These are phyloP conservation scores for Jasminum sambac DNA, from an alignment of 257 asterid species.

Conservation along the genomic window DNA sequence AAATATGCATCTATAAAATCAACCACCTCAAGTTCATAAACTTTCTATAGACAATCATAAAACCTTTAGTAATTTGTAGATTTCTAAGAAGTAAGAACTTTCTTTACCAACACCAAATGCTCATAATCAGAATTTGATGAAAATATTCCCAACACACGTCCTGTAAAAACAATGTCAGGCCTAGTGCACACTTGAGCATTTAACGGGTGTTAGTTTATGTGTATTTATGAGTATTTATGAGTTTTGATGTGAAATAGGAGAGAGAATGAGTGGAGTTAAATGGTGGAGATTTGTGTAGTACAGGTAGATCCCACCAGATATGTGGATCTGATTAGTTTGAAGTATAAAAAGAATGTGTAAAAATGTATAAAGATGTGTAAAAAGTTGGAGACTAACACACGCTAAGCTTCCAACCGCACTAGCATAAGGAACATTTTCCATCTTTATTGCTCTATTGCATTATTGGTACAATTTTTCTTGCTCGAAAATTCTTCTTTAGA, in stretches of 20 bases:
- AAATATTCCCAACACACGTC: not conserved
- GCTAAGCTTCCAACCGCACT: too few species aligned
- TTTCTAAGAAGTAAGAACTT: constrained; percentile 2
- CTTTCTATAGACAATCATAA: not conserved
- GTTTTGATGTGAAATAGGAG: too few species aligned
- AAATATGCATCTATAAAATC: not conserved
- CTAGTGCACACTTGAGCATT: not conserved
- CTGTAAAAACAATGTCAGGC: not conserved
- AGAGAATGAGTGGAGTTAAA: too few species aligned
- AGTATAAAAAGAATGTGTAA: too few species aligned
- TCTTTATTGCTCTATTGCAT: not conserved
- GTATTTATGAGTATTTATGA: too few species aligned
- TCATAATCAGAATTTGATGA: not conserved
- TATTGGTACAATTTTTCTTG: not conserved
- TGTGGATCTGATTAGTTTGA: too few species aligned
- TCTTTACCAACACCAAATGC: not conserved
- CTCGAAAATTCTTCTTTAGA: not conserved
- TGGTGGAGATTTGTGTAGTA: too few species aligned
- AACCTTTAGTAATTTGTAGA: not conserved
- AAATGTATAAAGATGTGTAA: too few species aligned
- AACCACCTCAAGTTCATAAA: not conserved
- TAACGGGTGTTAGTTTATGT: not conserved
- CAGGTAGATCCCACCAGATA: too few species aligned
- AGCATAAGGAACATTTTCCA: too few species aligned
- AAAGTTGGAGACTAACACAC: too few species aligned